A percentile compares a stretch with the other conserved stretches of the same genome.
These are phyloP conservation scores for Fusarium sp. DNA, from an alignment of 2,329 filamentous ascomycete genomes.

Conservation along the genomic window DNA sequence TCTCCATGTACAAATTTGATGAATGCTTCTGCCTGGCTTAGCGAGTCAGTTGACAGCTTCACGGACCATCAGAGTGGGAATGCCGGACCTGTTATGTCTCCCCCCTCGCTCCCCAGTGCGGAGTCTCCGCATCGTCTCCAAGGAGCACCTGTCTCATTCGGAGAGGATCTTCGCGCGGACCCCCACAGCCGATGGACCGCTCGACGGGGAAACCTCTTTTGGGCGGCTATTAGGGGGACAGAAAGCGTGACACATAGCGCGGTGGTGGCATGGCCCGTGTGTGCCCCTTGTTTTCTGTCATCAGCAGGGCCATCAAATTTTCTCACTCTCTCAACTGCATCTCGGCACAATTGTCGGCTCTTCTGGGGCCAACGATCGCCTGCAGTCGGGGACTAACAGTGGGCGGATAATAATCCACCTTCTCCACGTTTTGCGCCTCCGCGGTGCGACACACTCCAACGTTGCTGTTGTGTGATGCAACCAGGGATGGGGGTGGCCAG, in stretches of 20 bases:
- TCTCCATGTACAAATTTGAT: neutral
- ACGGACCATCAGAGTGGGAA: too few relatives aligned
- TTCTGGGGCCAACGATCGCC: constrained; percentile 19
- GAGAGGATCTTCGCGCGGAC: constrained; percentile 1
- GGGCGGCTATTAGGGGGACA: too few relatives aligned
- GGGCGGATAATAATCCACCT: constrained; percentile 20
- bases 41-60: constrained; percentile 4
- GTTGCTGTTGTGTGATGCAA: constrained; percentile 30
- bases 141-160: neutral
- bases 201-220: neutral
- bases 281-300: neutral
- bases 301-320: neutral
- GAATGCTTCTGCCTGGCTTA: neutral
- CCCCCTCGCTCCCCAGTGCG: constrained; percentile 21
- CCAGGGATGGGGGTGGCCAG: neutral
- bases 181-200: constrained; percentile 24
- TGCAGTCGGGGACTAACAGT: neutral
- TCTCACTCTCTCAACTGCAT: neutral
- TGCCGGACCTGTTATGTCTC: neutral
- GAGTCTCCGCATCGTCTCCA: constrained; percentile 44
- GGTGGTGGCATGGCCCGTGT: neutral
- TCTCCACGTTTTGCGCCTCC: constrained; percentile 32
- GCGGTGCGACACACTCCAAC: constrained; percentile 17
- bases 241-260: too few relatives aligned
- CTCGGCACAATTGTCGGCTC: constrained; percentile 8